Base-by-base conservation (phyloP, 2,329 filamentous ascomycete genomes). In the Tolypocladium capitatum region DNA sequence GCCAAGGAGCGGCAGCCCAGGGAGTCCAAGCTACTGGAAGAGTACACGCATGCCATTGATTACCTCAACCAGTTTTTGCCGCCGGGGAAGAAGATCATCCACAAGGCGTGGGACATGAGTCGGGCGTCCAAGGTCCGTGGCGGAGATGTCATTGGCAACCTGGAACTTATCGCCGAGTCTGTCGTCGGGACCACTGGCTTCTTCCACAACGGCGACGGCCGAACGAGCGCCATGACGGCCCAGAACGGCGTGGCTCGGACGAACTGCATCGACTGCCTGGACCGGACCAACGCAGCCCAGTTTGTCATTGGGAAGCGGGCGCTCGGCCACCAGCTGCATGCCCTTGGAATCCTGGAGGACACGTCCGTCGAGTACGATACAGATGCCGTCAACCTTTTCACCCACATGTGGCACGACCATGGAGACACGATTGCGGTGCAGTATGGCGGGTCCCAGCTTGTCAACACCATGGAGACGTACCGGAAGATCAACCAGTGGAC, bases 401-500 rank as follows among this genome's bases (percentile, higher is more conserved):
- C 92, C 1, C 86, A 94, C 58, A 97, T 98, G 91, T 95, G 90
- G 68, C 90, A 97, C 63, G 89, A 94, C 56, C 92, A 98, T 60
- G 92, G 92, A 49, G 92, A 98, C 64, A 96, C 90, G 4, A 97
- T 98, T 58, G 92, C 92, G 1, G 85, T 97, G 47, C 92, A 98
- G 63, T 98, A 98, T 57, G 92, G 92, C 48, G 92, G 92, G 10
- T 97, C 90, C 2, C 92, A 98, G 64, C 76, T 98, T 1, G 92
- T 98, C 57, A 98, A 98, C 63, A 98, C 92, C 0, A 97, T 98
- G 90, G 90, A 94, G 55, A 98, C 92, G 5, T 98, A 98, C 64
- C 85, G 92, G 49, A 97, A 97, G 67, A 94, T 96, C 63, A 97
- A 97, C 56, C 91, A 97, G 63, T 98, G 92, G 92, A 94, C 89